Percentiles rank a stretch among this genome's conserved stretches.
Conservation (phyloP, 371 early-diverging fungal genomes). For the Sporodiniella umbellata region DNA sequence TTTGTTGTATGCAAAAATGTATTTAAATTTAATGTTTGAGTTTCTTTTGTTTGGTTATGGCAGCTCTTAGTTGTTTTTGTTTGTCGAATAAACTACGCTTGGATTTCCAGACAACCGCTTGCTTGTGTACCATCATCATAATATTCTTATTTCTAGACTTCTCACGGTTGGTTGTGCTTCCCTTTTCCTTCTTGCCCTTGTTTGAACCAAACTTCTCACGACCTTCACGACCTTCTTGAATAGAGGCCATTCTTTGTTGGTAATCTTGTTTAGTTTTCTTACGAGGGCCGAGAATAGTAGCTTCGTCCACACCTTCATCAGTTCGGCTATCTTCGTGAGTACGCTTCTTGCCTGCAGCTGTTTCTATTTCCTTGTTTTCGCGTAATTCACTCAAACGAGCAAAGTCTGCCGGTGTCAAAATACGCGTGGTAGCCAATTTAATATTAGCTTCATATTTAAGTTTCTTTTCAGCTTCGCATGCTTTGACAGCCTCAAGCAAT, state of each 20-base stretch:
- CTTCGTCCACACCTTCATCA: conserved; percentile 63
- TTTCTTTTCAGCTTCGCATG: conserved; percentile 37
- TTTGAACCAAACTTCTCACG: conserved; percentile 88
- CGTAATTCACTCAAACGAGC: conserved; percentile 74
- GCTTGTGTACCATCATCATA: conserved; percentile 94
- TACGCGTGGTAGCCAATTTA: conserved; percentile 56
- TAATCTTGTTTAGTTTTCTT: conserved; percentile 90
- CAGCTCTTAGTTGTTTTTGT: conserved; percentile 67
- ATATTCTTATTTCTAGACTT: conserved; percentile 93
- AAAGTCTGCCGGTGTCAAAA: conserved; percentile 93
- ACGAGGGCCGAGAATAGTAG: conserved; percentile 75
- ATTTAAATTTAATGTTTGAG: conserved; percentile 39
- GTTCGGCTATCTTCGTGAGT: conserved; percentile 31
- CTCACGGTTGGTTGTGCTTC: conserved; percentile 84
- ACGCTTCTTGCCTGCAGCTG: conserved; percentile 39
- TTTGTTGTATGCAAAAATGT: background rate
- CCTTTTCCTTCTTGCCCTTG: conserved; percentile 79
- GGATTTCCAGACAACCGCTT: conserved; percentile 75
- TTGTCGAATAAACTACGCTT: conserved; percentile 83
- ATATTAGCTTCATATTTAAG: conserved; percentile 35
- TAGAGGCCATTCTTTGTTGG: conserved; percentile 85
- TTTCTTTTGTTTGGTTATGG: conserved; percentile 66
- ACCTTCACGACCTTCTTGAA: conserved; percentile 84
- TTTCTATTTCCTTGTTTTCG: conserved; percentile 51
- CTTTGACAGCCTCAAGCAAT: conserved; percentile 29